phyloP scores from a whole-genome alignment of 2,329 filamentous ascomycete species.

The Teratosphaeria viscida region DNA sequence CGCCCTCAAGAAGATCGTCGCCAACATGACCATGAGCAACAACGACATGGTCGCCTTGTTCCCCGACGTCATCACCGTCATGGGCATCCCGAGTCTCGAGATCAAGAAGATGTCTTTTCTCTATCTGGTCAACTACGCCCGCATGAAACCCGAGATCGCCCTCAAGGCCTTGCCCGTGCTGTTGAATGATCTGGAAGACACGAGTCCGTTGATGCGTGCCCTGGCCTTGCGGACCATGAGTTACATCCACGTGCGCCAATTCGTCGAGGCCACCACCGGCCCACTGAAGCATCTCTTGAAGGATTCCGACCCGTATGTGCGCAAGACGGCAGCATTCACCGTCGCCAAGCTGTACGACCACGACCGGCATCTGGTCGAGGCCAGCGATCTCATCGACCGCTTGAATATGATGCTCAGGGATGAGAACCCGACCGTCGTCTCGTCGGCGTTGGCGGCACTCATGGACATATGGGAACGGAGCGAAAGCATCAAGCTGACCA shows the following conservation, averaged over 20 bases:
- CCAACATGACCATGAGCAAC: conserved; percentile 99
- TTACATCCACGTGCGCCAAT: conserved; percentile 93
- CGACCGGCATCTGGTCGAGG: conserved; percentile 79
- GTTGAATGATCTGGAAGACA: conserved; percentile 83
- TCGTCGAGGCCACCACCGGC: conserved; percentile 79
- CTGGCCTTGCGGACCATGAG: conserved; percentile 91
- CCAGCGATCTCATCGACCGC: conserved; percentile 81
- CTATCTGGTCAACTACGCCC: conserved; percentile 92
- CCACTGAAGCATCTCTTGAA: conserved; percentile 73
- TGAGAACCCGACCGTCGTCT: conserved; percentile 94
- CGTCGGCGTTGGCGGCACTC: conserved; percentile 77
- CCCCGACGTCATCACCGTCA: conserved; percentile 87
- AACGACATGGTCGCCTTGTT: conserved; percentile 99
- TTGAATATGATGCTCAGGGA: conserved; percentile 84
- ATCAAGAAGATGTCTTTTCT: conserved; percentile 99
- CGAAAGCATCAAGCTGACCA: conserved; percentile 93
- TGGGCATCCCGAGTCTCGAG: conserved; percentile 87
- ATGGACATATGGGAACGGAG: conserved; percentile 99
- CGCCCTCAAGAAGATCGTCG: conserved; percentile 97
- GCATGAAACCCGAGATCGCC: conserved; percentile 87
- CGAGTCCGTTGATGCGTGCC: conserved; percentile 83
- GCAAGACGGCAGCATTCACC: conserved; percentile 92
- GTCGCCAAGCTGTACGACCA: conserved; percentile 98
- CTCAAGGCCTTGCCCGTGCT: conserved; percentile 85
- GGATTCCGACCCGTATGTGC: conserved; percentile 88